Evolutionary conservation across 805 yeast genomes (phyloP), one percentile per base, ranked within the genome.

Genomic region (Candida andamanensis): DNA sequence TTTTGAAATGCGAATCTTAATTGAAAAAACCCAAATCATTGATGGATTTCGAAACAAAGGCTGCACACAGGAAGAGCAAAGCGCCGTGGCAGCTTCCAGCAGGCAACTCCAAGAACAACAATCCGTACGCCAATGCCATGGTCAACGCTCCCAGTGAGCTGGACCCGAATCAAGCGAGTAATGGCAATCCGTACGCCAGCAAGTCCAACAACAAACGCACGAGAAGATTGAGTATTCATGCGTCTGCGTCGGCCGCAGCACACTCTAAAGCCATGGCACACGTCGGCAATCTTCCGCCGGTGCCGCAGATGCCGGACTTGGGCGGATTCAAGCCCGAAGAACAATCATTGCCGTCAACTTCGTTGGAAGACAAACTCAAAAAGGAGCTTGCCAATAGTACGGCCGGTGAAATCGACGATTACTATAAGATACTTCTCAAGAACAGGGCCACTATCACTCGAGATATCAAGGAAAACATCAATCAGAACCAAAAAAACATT

Each of bases 321-420:
- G 22, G 10, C 22, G 8, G 10, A 19, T 8, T 19, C 22, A 19
- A 19, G 8, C 29, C 14, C 17, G 12, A 19, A 9, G 22, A 19
- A 19, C 20, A 19, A 10, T 11, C 18, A 4, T 16, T 13, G 14
- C 15, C 22, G 11, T 16, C 15, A 9, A 12, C 16, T 15, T 24
- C 17, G 7, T 26, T 37, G 4, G 44, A 36, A 7, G 35, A 33
- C 2, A 46, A 46, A 35, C 54, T 63, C 18, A 36, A 41, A 14
- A 40, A 40, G 7, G 72, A 75, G 33, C 52, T 85, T 39, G 61
- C 76, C 8, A 72, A 76, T 40, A 85, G 86, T 1, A 73, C 81
- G 5, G 90, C 89, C 2, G 56, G 74, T 1, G 83, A 79, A 39
- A 80, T 85, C 20, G 87, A 83, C 45, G 76, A 73, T 33, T 82